phyloP scores from a whole-genome alignment of 352 stramenopile genomes.

The Pythium coloratum region DNA sequence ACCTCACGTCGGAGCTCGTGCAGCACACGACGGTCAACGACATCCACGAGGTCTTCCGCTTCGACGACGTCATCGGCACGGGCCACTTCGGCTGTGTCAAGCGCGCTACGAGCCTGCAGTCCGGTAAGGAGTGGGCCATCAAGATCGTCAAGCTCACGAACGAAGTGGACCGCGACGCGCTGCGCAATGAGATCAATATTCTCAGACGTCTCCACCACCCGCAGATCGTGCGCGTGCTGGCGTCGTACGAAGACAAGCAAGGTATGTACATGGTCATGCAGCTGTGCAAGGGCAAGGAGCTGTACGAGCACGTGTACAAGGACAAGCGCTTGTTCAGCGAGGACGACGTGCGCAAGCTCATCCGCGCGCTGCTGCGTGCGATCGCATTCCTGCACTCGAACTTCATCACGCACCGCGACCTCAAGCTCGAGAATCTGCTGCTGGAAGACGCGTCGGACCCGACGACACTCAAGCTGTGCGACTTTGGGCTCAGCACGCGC shows the following conservation, averaged over 20 bases:
- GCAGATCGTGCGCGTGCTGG: slow-evolving; percentile 78
- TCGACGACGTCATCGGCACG: slow-evolving; percentile 62
- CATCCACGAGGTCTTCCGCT: slow-evolving; percentile 64
- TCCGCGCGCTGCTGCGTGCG: slow-evolving; percentile 37
- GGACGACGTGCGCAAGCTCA: slow-evolving; percentile 63
- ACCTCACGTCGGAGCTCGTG: slow-evolving; percentile 73
- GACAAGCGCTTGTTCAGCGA: slow-evolving; percentile 64
- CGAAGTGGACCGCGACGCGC: slow-evolving; percentile 66
- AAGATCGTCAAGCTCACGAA: slow-evolving; percentile 77
- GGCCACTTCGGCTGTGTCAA: slow-evolving; percentile 76
- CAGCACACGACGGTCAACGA: slow-evolving; percentile 76
- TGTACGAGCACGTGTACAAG: slow-evolving; percentile 79
- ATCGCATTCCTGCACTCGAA: slow-evolving; percentile 80
- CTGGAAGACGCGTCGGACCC: slow-evolving; percentile 63
- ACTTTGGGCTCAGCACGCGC: slow-evolving; percentile 79
- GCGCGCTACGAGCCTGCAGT: slow-evolving; percentile 54
- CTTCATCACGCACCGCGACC: slow-evolving; percentile 75
- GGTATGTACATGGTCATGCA: slow-evolving; percentile 90
- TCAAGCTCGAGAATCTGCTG: slow-evolving; percentile 85
- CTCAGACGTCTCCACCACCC: slow-evolving; percentile 77
- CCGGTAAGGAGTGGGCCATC: slow-evolving; percentile 74
- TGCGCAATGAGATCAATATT: slow-evolving; percentile 80
- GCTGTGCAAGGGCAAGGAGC: slow-evolving; percentile 78
- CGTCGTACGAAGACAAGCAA: slow-evolving; percentile 74
- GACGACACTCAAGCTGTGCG: slow-evolving; percentile 76